phyloP scores from a whole-genome alignment of 176 grass and related monocot species.

The Leersia perrieri region DNA sequence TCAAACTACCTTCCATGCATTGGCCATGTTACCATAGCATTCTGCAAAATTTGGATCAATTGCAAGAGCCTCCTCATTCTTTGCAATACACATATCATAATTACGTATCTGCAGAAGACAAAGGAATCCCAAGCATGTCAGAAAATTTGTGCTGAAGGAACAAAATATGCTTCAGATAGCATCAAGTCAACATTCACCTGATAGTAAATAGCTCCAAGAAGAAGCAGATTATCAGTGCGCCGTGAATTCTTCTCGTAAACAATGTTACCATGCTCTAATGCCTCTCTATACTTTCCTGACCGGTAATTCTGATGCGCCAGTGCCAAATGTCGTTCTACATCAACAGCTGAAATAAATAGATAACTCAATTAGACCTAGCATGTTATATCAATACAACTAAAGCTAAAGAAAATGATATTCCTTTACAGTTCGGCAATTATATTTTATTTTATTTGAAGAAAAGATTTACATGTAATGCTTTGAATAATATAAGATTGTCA shows the following conservation, averaged over 20 bases:
- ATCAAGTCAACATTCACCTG: constrained; percentile 51
- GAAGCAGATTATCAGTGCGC: constrained; percentile 81
- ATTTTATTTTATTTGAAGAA: constrained; percentile 6
- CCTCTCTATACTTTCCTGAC: constrained; percentile 70
- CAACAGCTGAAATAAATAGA: constrained; percentile 35
- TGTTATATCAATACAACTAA: background rate
- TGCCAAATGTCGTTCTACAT: constrained; percentile 57
- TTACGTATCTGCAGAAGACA: constrained; percentile 59
- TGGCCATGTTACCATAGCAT: constrained; percentile 98
- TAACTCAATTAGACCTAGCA: constrained; percentile 1
- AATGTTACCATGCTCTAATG: constrained; percentile 59
- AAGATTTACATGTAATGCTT: background rate
- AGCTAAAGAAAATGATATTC: background rate
- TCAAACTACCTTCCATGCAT: constrained; percentile 96
- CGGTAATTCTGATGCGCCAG: constrained; percentile 87
- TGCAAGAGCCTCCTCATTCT: constrained; percentile 92
- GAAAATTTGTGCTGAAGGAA: background rate
- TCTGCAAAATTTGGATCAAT: constrained; percentile 92
- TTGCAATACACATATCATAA: constrained; percentile 92
- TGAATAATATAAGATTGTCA: background rate
- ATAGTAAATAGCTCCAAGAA: constrained; percentile 82
- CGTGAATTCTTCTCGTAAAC: constrained; percentile 65
- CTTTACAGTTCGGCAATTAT: background rate
- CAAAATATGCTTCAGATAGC: background rate
- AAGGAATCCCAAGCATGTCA: background rate